A percentile compares a stretch with the other conserved stretches of the same genome.
These are phyloP conservation scores for Cordyceps pruinosa DNA, from an alignment of 2,329 filamentous ascomycete species.

Conservation along the genomic window DNA sequence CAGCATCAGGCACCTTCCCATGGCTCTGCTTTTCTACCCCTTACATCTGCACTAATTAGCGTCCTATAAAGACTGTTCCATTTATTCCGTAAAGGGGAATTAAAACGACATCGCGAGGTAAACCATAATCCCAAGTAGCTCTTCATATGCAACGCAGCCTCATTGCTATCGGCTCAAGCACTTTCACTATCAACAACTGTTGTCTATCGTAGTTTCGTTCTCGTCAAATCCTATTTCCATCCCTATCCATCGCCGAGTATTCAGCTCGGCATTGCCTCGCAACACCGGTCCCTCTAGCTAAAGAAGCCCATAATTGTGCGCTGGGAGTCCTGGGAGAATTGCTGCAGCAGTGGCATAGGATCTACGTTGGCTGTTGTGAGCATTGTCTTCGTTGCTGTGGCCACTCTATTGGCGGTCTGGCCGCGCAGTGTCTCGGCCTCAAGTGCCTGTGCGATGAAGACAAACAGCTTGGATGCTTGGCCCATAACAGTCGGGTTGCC, in stretches of 20 bases:
- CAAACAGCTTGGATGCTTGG: constrained; percentile 76
- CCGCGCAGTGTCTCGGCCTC: constrained; percentile 87
- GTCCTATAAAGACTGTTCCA: not conserved
- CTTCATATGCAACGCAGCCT: constrained; percentile 6
- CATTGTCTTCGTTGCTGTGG: constrained; percentile 69
- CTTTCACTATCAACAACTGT: not conserved
- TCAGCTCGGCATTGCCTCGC: not conserved
- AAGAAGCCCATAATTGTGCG: constrained; percentile 74
- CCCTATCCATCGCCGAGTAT: not conserved
- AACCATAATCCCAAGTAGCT: constrained; percentile 5
- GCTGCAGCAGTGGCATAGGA: constrained; percentile 65
- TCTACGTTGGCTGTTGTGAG: constrained; percentile 68
- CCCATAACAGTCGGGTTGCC: constrained; percentile 75
- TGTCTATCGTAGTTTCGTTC: constrained; percentile 6
- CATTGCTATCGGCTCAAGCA: not conserved
- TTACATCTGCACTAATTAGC: not conserved
- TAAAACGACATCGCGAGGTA: not conserved
- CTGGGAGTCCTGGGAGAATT: constrained; percentile 74
- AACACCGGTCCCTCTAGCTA: constrained; percentile 37
- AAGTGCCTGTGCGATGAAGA: constrained; percentile 77
- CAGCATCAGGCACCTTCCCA: not conserved
- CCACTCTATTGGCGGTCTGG: constrained; percentile 70
- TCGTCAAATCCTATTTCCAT: not conserved
- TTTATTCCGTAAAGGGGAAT: not conserved
- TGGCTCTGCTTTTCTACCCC: not conserved